Percentiles rank a stretch among this genome's conserved stretches.
Evolutionary conservation across 257 asterid species (phyloP).

Genomic region (Lithospermum erythrorhizon): DNA sequence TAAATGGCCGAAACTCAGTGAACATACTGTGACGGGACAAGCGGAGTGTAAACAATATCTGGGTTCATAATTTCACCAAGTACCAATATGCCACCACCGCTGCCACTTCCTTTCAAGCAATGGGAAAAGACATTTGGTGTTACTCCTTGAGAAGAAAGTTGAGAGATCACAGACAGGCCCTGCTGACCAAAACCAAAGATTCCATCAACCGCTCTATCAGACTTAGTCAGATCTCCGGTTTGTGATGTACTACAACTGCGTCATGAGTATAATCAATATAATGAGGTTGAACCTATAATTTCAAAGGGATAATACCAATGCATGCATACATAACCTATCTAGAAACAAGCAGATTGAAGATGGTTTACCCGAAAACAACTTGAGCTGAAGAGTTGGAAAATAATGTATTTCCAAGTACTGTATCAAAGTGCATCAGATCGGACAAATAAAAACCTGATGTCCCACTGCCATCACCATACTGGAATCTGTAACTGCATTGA

Average conservation of each 20-base stretch:
- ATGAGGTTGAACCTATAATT: no score
- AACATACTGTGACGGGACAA: slow-evolving; percentile 86
- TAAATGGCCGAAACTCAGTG: not conserved
- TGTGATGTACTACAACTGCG: slow-evolving; percentile 93
- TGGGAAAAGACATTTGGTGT: slow-evolving; percentile 74
- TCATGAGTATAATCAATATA: slow-evolving; percentile 7
- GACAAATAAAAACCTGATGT: slow-evolving; percentile 77
- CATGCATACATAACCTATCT: not conserved
- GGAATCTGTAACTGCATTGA: slow-evolving; percentile 77
- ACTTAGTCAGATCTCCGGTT: slow-evolving; percentile 82
- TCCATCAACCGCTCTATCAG: slow-evolving; percentile 97
- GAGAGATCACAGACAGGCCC: slow-evolving; percentile 77
- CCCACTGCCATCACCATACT: slow-evolving; percentile 98
- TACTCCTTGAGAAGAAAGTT: slow-evolving; percentile 73
- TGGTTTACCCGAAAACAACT: slow-evolving; percentile 80
- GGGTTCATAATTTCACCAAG: slow-evolving; percentile 90
- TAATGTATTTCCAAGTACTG: slow-evolving; percentile 51
- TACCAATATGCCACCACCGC: slow-evolving; percentile 87
- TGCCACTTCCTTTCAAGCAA: slow-evolving; percentile 67
- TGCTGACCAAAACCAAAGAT: slow-evolving; percentile 98
- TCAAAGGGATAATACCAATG: not conserved
- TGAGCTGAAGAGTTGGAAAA: slow-evolving; percentile 60
- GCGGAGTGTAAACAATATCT: slow-evolving; percentile 79
- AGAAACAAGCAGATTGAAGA: not conserved
- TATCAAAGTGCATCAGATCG: slow-evolving; percentile 53